A percentile compares a stretch with the other conserved stretches of the same genome.
phyloP scores from a whole-genome alignment of 2,329 filamentous ascomycete genomes.

The Claviceps purpurea region DNA sequence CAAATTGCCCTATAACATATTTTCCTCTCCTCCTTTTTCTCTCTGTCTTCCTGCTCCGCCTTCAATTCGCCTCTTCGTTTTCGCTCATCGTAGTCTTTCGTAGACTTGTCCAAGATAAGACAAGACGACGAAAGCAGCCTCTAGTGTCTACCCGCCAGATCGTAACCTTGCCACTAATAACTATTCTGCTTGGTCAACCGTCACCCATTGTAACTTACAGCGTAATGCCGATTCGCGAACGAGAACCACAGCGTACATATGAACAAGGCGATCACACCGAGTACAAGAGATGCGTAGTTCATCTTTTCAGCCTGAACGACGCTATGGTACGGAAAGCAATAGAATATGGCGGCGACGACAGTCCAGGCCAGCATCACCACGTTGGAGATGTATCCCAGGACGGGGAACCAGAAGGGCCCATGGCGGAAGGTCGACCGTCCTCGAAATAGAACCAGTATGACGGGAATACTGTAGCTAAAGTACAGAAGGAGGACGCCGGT shows the following conservation, averaged over 20 bases:
- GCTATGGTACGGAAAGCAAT: constrained; percentile 15
- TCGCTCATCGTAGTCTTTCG: no score
- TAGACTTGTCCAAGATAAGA: no score
- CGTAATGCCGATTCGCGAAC: constrained; percentile 12
- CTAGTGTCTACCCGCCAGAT: no score
- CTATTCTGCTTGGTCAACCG: background rate
- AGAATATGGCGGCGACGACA: constrained; percentile 12
- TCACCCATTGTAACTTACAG: constrained; percentile 10
- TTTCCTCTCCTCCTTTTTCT: no score
- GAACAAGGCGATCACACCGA: constrained; percentile 9
- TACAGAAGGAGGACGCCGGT: constrained; percentile 15
- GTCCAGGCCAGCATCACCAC: constrained; percentile 14
- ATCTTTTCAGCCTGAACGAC: constrained; percentile 11
- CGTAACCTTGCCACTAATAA: no score
- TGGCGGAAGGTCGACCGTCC: constrained; percentile 14
- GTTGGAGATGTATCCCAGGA: constrained; percentile 13
- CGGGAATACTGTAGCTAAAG: constrained; percentile 16
- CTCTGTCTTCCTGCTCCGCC: no score
- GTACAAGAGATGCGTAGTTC: constrained; percentile 15
- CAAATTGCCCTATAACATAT: no score
- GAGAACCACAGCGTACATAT: constrained; percentile 11
- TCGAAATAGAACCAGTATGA: constrained; percentile 11
- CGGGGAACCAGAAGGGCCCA: constrained; percentile 16
- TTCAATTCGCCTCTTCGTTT: no score
- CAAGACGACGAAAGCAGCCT: background rate